These are phyloP conservation scores for Suillus subluteus DNA, from an alignment of 768 basidiomycete species.

Conservation along the genomic window DNA sequence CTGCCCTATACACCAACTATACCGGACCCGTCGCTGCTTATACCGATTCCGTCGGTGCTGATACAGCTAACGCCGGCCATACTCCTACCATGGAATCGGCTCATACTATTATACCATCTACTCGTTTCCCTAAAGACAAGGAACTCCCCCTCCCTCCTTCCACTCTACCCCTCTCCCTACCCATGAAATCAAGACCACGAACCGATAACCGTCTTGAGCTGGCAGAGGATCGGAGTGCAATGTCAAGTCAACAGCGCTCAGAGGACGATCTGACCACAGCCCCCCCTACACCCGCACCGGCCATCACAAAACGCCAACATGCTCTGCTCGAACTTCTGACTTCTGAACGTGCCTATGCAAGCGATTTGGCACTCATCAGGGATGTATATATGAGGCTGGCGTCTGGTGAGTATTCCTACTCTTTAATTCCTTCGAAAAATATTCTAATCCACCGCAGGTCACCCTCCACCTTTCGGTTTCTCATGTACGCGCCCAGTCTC, in stretches of 20 bases:
- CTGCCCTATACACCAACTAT: background rate
- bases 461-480: conserved; percentile 42
- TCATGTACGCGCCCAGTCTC: conserved; percentile 31
- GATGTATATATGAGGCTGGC: conserved; percentile 82
- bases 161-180: conserved; percentile 9
- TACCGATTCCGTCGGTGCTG: conserved; percentile 3
- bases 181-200: conserved; percentile 24
- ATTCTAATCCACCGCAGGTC: conserved; percentile 33
- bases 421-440: conserved; percentile 11
- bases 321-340: conserved; percentile 78
- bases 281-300: conserved; percentile 35
- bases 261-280: conserved; percentile 24
- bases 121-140: conserved; percentile 26
- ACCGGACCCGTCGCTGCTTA: conserved; percentile 9
- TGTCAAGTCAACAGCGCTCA: conserved; percentile 24
- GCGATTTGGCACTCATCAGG: conserved; percentile 78
- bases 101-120: conserved; percentile 5
- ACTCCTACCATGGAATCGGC: conserved; percentile 6
- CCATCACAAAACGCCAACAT: conserved; percentile 71
- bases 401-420: conserved; percentile 51
- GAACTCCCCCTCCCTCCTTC: conserved; percentile 33
- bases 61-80: conserved; percentile 5
- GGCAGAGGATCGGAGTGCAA: conserved; percentile 13
- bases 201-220: conserved; percentile 23
- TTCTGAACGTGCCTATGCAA: conserved; percentile 81